Evolutionary conservation across 2,329 filamentous ascomycete genomes (phyloP), one percentile per base, ranked within the genome.

Genomic region (Didymella keratinophila): DNA sequence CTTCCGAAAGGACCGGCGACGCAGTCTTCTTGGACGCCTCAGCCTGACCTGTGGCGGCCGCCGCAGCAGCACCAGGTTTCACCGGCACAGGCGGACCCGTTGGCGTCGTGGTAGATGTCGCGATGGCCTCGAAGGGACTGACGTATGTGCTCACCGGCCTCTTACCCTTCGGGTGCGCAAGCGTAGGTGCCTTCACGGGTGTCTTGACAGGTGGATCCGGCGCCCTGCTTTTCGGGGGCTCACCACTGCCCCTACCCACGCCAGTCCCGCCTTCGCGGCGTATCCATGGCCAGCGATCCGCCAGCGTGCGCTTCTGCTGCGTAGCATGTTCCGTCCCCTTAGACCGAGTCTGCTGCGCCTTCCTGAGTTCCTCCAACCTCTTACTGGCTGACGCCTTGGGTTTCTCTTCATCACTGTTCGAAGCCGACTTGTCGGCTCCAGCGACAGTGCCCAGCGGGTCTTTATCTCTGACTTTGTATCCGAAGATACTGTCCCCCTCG

Each of bases 241-340:
- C 11, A 6, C 32, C 32, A 48, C 68, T 71, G 7, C 44, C 56
- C 4, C 30, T 34, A 23, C 28, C n/a, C 34, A 18, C 30, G 10
- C 49, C 56, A 2, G 28, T 34, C 36, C 21, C n/a, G 23, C 28
- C 49, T 12, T 50, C 49, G 9, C 37, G 48, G 4, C 64, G 61
- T 12, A 70, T 65, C 72, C 72, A 73, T 2, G 69, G 68, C 64
- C 63, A 71, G 18, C 67, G 65, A 20, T 66, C 68, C 2, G 60
- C 56, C 4, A 61, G 50, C 0, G 56, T 56, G 5, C 56, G 57
- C 18, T 66, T 69, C 46, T 52, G 44, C 20, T n/a, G n/a, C n/a
- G n/a, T n/a, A n/a, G n/a, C n/a, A n/a, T n/a, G n/a, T n/a, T 44
- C 30, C 12, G 30, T 14, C 30, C 12, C 12, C 16, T 32, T 32